Evolutionary conservation across 1,139 yeast genomes (phyloP).

Genomic region (Yamadazyma spencermartinsiae): DNA sequence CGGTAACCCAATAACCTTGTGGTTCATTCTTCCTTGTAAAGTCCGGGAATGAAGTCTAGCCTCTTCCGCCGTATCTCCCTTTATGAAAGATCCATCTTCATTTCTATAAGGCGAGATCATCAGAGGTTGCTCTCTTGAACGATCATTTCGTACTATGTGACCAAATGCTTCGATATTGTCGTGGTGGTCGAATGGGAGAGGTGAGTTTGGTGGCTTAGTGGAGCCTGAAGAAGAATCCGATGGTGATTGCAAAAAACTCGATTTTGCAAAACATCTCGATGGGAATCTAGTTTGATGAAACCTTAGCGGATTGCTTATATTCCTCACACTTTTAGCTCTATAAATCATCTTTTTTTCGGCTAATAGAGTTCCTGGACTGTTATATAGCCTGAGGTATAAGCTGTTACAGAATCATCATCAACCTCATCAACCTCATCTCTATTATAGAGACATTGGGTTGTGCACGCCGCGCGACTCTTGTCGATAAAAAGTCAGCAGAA

Average conservation of each 20-base stretch:
- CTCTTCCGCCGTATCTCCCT: slow-evolving; percentile 48
- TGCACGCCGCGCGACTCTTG: neutral
- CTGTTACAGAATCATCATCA: too few relatives aligned
- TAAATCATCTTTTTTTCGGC: too few relatives aligned
- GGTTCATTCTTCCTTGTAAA: slow-evolving; percentile 48
- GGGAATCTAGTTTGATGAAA: too few relatives aligned
- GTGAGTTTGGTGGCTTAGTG: neutral
- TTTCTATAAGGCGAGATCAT: slow-evolving; percentile 34
- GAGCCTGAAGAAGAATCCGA: neutral
- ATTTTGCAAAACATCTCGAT: too few relatives aligned
- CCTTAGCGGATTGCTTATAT: too few relatives aligned
- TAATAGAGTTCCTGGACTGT: too few relatives aligned
- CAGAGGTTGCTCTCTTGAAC: neutral
- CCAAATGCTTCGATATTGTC: slow-evolving; percentile 43
- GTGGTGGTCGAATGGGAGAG: slow-evolving; percentile 30
- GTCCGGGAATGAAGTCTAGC: slow-evolving; percentile 56
- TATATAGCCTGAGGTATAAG: too few relatives aligned
- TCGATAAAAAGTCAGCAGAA: neutral
- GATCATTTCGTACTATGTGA: slow-evolving; percentile 41
- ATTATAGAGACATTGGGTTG: neutral
- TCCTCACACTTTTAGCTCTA: too few relatives aligned
- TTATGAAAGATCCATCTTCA: slow-evolving; percentile 39
- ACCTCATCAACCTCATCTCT: neutral
- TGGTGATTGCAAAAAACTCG: neutral
- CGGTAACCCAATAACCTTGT: slow-evolving; percentile 50